Evolutionary conservation across 441 rosid genomes (phyloP), one percentile per base, ranked within the genome.

Genomic region (Pelargonium citronellum): DNA sequence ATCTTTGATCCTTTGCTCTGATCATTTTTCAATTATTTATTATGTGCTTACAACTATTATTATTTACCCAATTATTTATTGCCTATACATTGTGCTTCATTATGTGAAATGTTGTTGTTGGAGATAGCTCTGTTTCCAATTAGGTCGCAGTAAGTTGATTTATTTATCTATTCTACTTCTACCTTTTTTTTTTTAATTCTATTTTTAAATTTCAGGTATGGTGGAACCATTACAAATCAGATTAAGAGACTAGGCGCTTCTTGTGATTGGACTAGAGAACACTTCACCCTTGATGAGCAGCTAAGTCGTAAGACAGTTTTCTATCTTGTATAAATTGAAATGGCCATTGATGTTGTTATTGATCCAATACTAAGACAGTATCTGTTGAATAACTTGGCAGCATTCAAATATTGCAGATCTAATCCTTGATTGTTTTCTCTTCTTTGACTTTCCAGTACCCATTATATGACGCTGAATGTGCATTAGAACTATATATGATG

Each of bases 221-320:
- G 99, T 63, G 95, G 97, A 82, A 87, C 95, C 67, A 94, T 94
- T 77, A 86, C 93, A 66, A 87, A 87, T 80, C 99, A 94, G 82
- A 94, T 94, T 51, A 91, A 90, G 85, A 87, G 97, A 78, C 95
- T 94, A 46, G 97, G 99, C 63, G 99, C 99, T 74, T 94, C 99
- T 60, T 94, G 99, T 82, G 99, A 94, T 77, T 94, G 99, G 99
- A 82, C 88, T 66, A 87, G 95, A 83, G 97, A 91, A 77, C 87
- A 67, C 70, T 94, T 94, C 77, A 94, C 99, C 67, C 99, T 94
- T 75, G 99, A 94, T 81, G 97, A 94, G 80, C 89, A 87, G 86
- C 88, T 94, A 83, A 91, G 96, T 85, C 97, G 99, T 94, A 90
- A 94, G 99, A 77, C 83, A 49, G 80, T 83, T 87, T 83, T 81